These are phyloP conservation scores for Noccaea caerulescens DNA, from an alignment of 345 rosid species.

Conservation along the genomic window DNA sequence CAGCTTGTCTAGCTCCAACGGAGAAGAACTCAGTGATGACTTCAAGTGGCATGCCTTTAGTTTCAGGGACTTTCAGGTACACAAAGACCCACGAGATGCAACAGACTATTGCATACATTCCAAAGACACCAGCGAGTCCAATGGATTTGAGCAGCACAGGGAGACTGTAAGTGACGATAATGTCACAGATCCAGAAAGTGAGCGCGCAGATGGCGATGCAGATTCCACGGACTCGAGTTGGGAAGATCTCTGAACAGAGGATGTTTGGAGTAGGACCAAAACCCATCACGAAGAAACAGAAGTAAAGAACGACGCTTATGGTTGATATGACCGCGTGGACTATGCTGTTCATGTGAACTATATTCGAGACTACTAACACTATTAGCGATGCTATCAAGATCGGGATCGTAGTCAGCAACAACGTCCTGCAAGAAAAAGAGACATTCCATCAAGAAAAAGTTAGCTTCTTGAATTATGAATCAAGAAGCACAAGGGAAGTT, in stretches of 20 bases:
- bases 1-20: constrained; percentile 77
- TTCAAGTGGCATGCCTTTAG: constrained; percentile 98
- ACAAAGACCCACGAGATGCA: constrained; percentile 71
- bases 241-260: constrained; percentile 94
- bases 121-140: constrained; percentile 85
- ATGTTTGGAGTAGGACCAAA: constrained; percentile 96
- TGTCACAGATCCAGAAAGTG: constrained; percentile 79
- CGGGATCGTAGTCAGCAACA: constrained; percentile 83
- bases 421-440: constrained; percentile 57
- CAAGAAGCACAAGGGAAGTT: neutral
- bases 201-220: constrained; percentile 94
- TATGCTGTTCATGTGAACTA: constrained; percentile 55
- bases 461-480: constrained; percentile 23
- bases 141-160: constrained; percentile 77
- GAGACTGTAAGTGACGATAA: constrained; percentile 80
- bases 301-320: constrained; percentile 66
- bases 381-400: constrained; percentile 65
- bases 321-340: constrained; percentile 75
- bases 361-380: constrained; percentile 62
- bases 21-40: constrained; percentile 89
- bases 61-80: constrained; percentile 85
- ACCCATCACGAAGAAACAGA: constrained; percentile 97
- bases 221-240: constrained; percentile 86
- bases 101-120: constrained; percentile 74
- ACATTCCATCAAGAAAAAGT: too few relatives aligned